Evolutionary conservation across 148 eudicot genomes (phyloP).

Genomic region (Vaccinium myrtillus): DNA sequence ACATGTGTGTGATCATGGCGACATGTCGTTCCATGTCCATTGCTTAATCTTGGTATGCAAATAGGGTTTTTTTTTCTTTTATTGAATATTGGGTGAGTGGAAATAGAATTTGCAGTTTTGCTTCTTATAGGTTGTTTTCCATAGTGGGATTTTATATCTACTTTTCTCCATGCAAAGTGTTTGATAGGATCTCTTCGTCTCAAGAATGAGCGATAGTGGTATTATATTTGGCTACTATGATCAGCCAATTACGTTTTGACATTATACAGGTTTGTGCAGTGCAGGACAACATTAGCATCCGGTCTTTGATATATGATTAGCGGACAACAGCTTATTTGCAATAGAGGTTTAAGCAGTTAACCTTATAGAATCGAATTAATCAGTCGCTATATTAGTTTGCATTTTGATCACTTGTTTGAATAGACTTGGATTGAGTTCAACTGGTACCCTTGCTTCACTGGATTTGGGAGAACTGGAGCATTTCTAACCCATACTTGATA

Average conservation of each 20-base stretch:
- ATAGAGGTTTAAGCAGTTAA: conserved; percentile 12
- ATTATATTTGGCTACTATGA: neutral
- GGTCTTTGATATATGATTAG: neutral
- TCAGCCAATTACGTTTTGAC: neutral
- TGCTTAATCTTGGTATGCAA: neutral
- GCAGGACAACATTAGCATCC: neutral
- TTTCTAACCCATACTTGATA: neutral
- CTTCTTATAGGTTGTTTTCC: neutral
- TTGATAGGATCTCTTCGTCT: neutral
- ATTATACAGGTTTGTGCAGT: neutral
- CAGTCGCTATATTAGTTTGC: neutral
- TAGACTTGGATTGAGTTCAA: neutral
- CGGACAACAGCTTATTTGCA: neutral
- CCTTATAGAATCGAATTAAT: neutral
- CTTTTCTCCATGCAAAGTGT: neutral
- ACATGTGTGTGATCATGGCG: neutral
- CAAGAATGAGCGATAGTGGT: neutral
- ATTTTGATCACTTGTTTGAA: neutral
- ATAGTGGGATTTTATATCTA: neutral
- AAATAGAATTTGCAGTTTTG: neutral
- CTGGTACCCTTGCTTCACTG: neutral
- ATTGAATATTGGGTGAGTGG: neutral
- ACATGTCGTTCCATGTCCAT: neutral
- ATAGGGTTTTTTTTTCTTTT: neutral
- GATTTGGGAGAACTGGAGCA: neutral